Conservation (phyloP, 23 red algal species). For the Agarophyton chilense region DNA sequence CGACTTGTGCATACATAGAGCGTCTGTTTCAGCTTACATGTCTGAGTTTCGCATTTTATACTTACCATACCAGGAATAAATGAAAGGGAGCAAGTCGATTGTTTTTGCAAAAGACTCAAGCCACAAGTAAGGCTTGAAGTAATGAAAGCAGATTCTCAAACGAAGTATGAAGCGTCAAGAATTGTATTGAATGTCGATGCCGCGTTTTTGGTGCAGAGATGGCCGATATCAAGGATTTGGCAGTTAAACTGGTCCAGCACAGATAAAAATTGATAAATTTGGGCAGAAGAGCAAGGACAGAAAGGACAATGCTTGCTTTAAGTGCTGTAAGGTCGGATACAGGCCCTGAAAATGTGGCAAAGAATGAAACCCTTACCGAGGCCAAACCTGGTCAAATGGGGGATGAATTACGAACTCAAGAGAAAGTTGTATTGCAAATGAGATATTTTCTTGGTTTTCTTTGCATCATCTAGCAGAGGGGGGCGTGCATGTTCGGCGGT, state of each 20-base stretch:
- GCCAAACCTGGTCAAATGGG: no score
- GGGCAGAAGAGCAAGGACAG: neutral
- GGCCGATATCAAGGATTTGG: neutral
- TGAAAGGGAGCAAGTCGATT: neutral
- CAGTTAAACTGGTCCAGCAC: neutral
- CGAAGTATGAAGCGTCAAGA: neutral
- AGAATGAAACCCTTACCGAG: no score
- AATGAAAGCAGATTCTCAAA: neutral
- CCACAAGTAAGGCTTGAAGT: neutral
- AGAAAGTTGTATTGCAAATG: no score
- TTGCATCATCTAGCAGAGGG: no score
- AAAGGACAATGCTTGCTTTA: neutral
- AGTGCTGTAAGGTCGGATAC: neutral
- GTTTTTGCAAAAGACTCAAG: neutral
- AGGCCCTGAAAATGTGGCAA: neutral
- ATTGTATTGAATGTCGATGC: neutral
- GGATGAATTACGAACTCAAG: no score
- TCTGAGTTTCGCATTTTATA: neutral
- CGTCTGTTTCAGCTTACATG: neutral
- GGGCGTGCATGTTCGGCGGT: no score
- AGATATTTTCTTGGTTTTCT: no score
- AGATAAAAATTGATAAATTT: neutral
- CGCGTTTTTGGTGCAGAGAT: neutral
- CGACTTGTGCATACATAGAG: neutral
- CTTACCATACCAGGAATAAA: neutral